Percentiles rank a stretch among this genome's conserved stretches.
Conservation (phyloP, 2,329 filamentous ascomycete genomes). For the Camillea tinctor region DNA sequence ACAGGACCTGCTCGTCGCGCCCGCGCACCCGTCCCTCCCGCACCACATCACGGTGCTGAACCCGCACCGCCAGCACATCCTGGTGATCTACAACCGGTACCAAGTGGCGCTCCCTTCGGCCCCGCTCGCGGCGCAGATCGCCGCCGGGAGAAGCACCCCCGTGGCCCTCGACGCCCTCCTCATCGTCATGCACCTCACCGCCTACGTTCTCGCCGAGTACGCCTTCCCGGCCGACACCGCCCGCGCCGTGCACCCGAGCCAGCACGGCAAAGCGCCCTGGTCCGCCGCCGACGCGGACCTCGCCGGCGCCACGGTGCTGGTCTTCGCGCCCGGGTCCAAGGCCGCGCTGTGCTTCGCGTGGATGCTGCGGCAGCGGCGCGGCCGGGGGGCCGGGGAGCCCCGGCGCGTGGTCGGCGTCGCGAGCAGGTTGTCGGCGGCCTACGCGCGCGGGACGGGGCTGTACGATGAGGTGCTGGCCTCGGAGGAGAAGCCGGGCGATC, state of each 20-base stretch:
- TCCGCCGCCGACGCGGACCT: slow-evolving; percentile 32
- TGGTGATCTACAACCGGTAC: slow-evolving; percentile 48
- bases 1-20: slow-evolving; percentile 36
- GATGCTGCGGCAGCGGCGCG: slow-evolving; percentile 11
- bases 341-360: slow-evolving; percentile 23
- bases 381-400: slow-evolving; percentile 8
- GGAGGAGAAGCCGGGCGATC: slow-evolving; percentile 14
- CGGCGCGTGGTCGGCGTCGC: slow-evolving; percentile 24
- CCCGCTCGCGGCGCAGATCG: slow-evolving; percentile 16
- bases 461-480: slow-evolving; percentile 25
- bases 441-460: slow-evolving; percentile 23
- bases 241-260: slow-evolving; percentile 16
- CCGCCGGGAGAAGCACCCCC: slow-evolving; percentile 13
- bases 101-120: slow-evolving; percentile 11
- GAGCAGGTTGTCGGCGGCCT: slow-evolving; percentile 24
- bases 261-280: slow-evolving; percentile 24
- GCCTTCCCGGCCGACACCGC: slow-evolving; percentile 30
- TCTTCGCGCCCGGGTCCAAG: slow-evolving; percentile 32
- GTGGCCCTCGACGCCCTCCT: slow-evolving; percentile 26
- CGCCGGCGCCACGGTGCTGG: slow-evolving; percentile 32
- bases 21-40: slow-evolving; percentile 15
- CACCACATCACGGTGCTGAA: slow-evolving; percentile 40
- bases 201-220: slow-evolving; percentile 33
- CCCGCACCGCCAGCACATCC: slow-evolving; percentile 35
- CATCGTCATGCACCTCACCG: slow-evolving; percentile 28